Percentiles rank a stretch among this genome's conserved stretches.
phyloP scores from a whole-genome alignment of 129 eudicot species.

The Arctium minus region DNA sequence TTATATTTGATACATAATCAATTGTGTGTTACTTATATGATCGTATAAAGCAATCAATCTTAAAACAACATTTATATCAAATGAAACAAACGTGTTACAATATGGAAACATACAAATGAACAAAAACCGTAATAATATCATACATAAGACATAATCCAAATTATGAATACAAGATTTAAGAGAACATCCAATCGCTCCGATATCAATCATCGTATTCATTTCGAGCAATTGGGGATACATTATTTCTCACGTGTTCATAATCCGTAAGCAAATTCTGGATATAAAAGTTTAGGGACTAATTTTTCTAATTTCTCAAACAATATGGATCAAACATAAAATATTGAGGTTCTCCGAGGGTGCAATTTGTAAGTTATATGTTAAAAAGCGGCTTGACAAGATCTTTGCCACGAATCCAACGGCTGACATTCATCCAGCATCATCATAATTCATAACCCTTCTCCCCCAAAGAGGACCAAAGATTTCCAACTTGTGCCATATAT shows the following conservation, averaged over 20 bases:
- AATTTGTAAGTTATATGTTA: neutral
- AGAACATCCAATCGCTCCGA: neutral
- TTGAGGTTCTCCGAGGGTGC: neutral
- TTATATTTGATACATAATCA: neutral
- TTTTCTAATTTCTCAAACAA: neutral
- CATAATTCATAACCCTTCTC: neutral
- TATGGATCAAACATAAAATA: neutral
- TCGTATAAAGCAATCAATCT: neutral
- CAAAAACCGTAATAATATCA: neutral
- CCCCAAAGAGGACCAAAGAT: neutral
- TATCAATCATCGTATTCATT: no score
- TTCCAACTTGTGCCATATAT: constrained; percentile 19
- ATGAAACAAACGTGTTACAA: neutral
- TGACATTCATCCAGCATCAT: neutral
- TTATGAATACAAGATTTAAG: no score
- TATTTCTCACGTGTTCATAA: no score
- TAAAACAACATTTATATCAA: neutral
- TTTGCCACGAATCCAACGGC: constrained; percentile 8
- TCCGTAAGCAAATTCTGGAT: no score
- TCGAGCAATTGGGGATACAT: no score
- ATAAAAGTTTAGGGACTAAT: neutral
- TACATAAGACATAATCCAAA: neutral
- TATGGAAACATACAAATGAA: neutral
- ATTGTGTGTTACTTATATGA: neutral
- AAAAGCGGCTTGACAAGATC: neutral